These are phyloP conservation scores for Phyllosticta ampelicida DNA, from an alignment of 2,329 filamentous ascomycete species.

Conservation along the genomic window DNA sequence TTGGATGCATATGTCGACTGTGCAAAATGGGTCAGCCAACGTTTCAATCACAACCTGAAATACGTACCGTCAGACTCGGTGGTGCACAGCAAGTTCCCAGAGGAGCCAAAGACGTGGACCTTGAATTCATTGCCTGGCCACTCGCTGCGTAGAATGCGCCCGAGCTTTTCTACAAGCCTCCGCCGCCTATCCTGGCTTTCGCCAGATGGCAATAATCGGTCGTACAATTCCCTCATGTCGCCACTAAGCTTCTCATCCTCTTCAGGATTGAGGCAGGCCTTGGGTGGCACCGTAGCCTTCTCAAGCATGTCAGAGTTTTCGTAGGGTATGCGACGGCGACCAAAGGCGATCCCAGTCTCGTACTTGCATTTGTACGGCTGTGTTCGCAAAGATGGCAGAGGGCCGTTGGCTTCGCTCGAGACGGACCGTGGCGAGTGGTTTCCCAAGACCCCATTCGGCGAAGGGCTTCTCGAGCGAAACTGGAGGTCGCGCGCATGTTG, in stretches of 20 bases:
- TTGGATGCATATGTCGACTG: conserved; percentile 96
- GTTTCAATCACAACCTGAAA: neutral
- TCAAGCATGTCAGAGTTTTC: conserved; percentile 75
- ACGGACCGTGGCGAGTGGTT: conserved; percentile 83
- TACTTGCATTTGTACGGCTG: conserved; percentile 64
- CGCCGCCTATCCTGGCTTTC: conserved; percentile 67
- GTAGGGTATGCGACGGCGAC: conserved; percentile 83
- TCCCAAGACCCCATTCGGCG: conserved; percentile 59
- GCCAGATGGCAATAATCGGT: conserved; percentile 69
- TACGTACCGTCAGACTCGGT: conserved; percentile 85
- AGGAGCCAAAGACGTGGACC: conserved; percentile 95
- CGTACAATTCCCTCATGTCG: conserved; percentile 79
- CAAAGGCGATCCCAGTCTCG: conserved; percentile 74
- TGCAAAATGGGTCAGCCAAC: conserved; percentile 17
- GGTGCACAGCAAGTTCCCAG: conserved; percentile 86
- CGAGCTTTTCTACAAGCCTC: conserved; percentile 74
- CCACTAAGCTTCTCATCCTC: conserved; percentile 50
- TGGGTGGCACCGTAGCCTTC: conserved; percentile 55
- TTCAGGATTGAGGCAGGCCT: conserved; percentile 36
- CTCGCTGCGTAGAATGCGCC: conserved; percentile 75
- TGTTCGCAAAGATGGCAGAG: conserved; percentile 56
- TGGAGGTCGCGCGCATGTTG: conserved; percentile 77
- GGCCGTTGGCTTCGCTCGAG: conserved; percentile 76
- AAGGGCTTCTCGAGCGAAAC: conserved; percentile 66
- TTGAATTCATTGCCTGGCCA: conserved; percentile 87